Evolutionary conservation across 2,329 filamentous ascomycete species (phyloP).

Genomic region (Scopulariopsis brevicaulis): DNA sequence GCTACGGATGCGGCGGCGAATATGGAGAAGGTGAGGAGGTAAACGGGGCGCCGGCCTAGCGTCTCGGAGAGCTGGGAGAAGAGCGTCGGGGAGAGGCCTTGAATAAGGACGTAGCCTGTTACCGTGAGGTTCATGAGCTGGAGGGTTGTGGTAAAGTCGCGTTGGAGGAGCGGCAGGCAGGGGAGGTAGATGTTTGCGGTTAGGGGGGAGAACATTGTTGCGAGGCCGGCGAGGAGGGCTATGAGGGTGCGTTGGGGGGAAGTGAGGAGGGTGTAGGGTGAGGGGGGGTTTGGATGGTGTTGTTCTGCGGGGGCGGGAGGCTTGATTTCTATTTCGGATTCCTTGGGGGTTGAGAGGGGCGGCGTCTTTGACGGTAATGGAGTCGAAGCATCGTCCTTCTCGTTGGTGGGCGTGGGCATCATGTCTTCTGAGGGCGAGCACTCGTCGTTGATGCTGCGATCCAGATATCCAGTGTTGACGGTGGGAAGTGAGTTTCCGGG

Average conservation of each 20-base stretch:
- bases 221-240: background rate
- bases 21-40: slow-evolving; percentile 23
- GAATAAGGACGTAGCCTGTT: slow-evolving; percentile 47
- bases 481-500: too few relatives aligned
- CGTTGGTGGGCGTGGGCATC: too few relatives aligned
- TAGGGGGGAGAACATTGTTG: background rate
- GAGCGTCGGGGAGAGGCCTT: slow-evolving; percentile 46
- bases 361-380: too few relatives aligned
- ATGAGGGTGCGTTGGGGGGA: background rate
- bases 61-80: slow-evolving; percentile 44
- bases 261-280: background rate
- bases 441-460: too few relatives aligned
- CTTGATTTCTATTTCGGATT: too few relatives aligned
- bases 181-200: background rate
- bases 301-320: too few relatives aligned
- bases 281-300: too few relatives aligned
- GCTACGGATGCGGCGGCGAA: slow-evolving; percentile 35
- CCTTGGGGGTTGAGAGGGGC: too few relatives aligned
- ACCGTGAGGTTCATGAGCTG: slow-evolving; percentile 35
- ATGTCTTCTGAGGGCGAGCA: too few relatives aligned
- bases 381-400: too few relatives aligned
- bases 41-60: slow-evolving; percentile 40
- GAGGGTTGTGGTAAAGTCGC: background rate
- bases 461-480: too few relatives aligned
- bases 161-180: background rate